A percentile compares a stretch with the other conserved stretches of the same genome.
Conservation (phyloP, 805 yeast species). For the Lipomyces japonicus region DNA sequence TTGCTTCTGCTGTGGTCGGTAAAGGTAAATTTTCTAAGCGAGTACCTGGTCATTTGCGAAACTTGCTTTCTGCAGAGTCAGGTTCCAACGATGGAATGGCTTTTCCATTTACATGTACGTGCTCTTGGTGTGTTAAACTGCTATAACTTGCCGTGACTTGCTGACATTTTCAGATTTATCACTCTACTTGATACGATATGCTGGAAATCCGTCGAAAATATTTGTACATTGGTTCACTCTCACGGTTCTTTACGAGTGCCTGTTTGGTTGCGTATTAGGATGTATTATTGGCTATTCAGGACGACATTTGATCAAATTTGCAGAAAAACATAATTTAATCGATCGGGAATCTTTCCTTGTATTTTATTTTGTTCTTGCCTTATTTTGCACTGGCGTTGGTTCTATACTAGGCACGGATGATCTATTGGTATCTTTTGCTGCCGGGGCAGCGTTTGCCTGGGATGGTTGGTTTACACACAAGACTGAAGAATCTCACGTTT, state of each 20-base stretch:
- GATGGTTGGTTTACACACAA: slow-evolving; percentile 81
- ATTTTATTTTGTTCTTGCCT: slow-evolving; percentile 74
- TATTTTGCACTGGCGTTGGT: slow-evolving; percentile 85
- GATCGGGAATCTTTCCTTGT: slow-evolving; percentile 88
- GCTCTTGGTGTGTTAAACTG: neutral
- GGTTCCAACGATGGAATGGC: slow-evolving; percentile 97
- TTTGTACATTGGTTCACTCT: slow-evolving; percentile 75
- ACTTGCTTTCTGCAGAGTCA: slow-evolving; percentile 77
- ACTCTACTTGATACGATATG: slow-evolving; percentile 61
- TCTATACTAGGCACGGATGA: slow-evolving; percentile 86
- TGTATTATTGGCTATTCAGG: slow-evolving; percentile 65
- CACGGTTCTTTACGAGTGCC: slow-evolving; percentile 76
- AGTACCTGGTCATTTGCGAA: slow-evolving; percentile 89
- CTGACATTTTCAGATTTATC: slow-evolving; percentile 43
- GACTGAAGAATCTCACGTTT: slow-evolving; percentile 81
- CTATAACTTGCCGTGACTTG: slow-evolving; percentile 21
- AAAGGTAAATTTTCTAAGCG: slow-evolving; percentile 87
- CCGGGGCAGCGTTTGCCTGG: slow-evolving; percentile 93
- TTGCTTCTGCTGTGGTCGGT: slow-evolving; percentile 94
- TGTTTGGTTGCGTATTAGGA: slow-evolving; percentile 75
- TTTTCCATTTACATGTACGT: slow-evolving; percentile 66
- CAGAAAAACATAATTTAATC: slow-evolving; percentile 63
- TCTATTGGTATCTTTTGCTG: slow-evolving; percentile 80
- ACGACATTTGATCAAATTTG: slow-evolving; percentile 66
- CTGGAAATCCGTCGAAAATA: slow-evolving; percentile 62